These are phyloP conservation scores for Reticulascus tulasneorum DNA, from an alignment of 2,329 filamentous ascomycete species.

Conservation along the genomic window DNA sequence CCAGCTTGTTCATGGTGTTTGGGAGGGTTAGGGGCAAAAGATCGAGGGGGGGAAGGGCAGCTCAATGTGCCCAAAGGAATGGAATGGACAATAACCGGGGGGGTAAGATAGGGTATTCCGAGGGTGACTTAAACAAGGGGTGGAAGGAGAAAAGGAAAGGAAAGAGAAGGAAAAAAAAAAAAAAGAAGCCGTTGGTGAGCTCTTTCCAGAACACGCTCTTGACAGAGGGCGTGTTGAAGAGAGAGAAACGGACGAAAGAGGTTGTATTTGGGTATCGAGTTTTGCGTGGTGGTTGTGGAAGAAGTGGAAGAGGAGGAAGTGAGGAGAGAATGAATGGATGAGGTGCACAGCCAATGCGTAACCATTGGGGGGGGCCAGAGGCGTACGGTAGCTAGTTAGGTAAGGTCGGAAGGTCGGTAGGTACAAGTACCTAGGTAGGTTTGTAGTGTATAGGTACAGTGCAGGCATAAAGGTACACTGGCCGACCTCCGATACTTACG, in stretches of 20 bases:
- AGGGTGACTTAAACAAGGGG: slow-evolving; percentile 15
- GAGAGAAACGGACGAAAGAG: slow-evolving; percentile 8
- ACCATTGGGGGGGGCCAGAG: too few relatives aligned
- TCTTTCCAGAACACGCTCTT: too few relatives aligned
- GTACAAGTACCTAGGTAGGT: too few relatives aligned
- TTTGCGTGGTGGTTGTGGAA: slow-evolving; percentile 4
- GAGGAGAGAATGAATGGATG: too few relatives aligned
- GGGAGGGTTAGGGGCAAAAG: slow-evolving; percentile 21
- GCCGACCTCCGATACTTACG: too few relatives aligned
- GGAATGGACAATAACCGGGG: slow-evolving; percentile 9
- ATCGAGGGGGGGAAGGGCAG: slow-evolving; percentile 21
- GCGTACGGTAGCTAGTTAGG: too few relatives aligned
- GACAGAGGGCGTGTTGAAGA: slow-evolving; percentile 8
- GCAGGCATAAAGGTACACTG: too few relatives aligned
- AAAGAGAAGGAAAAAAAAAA: slow-evolving; percentile 18
- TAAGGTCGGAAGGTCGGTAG: too few relatives aligned
- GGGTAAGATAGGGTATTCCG: slow-evolving; percentile 6
- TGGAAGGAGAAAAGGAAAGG: slow-evolving; percentile 12
- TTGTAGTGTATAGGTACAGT: too few relatives aligned
- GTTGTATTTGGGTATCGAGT: not conserved
- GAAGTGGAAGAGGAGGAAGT: slow-evolving; percentile 15
- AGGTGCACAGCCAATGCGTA: too few relatives aligned
- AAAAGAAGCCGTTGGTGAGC: slow-evolving; percentile 16
- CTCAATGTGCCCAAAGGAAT: slow-evolving; percentile 9
- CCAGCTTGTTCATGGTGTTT: slow-evolving; percentile 64